phyloP scores from a whole-genome alignment of 441 rosid genomes.

The Raphanus hybrid region DNA sequence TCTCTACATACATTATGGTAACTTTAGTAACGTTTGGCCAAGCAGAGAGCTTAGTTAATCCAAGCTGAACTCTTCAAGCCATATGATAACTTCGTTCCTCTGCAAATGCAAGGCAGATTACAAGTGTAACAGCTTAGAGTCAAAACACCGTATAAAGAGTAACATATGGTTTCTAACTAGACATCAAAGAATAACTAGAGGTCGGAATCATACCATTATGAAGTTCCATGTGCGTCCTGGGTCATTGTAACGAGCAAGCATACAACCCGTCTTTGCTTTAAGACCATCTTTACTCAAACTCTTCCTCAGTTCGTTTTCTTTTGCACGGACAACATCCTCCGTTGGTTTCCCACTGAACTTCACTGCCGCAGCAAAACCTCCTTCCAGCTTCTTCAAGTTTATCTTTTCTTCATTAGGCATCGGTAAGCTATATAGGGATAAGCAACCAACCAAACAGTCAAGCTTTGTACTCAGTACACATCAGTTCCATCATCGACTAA shows the following conservation, averaged over 20 bases:
- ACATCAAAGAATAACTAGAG: conserved; percentile 9
- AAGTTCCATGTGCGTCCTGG: conserved; percentile 80
- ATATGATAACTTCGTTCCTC: conserved; percentile 90
- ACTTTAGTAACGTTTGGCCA: background rate
- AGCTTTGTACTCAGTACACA: background rate
- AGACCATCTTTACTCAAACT: conserved; percentile 66
- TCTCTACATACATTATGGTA: background rate
- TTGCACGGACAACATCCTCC: conserved; percentile 59
- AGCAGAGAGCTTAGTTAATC: conserved; percentile 44
- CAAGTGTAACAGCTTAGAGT: background rate
- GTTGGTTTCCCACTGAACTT: conserved; percentile 88
- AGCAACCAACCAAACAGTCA: conserved; percentile 17
- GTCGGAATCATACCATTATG: conserved; percentile 57
- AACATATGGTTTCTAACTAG: background rate
- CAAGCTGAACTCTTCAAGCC: conserved; percentile 78
- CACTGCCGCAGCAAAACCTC: conserved; percentile 68
- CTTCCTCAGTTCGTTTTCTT: conserved; percentile 63
- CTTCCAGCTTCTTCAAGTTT: conserved; percentile 69
- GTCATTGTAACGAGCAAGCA: conserved; percentile 92
- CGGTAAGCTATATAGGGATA: conserved; percentile 59
- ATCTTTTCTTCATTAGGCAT: conserved; percentile 63
- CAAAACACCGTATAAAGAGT: background rate
- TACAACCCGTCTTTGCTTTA: conserved; percentile 64
- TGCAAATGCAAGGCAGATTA: conserved; percentile 32
- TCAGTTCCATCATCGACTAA: background rate